Evolutionary conservation across 345 rosid species (phyloP).

Genomic region (Murraya koenigii): DNA sequence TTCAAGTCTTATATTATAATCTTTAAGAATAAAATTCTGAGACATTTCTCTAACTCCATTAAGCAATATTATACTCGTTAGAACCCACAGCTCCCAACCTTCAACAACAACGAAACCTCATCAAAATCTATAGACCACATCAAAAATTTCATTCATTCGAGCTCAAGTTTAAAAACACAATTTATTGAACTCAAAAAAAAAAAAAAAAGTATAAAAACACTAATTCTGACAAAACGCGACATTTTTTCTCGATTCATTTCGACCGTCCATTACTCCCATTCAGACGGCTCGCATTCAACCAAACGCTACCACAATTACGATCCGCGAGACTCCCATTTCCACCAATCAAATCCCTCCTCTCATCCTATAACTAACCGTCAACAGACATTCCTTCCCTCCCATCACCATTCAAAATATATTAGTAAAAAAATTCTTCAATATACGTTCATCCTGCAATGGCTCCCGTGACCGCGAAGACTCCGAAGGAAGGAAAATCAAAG

Average conservation of each 20-base stretch:
- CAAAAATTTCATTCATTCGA: background rate
- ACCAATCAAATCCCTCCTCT: slow-evolving; percentile 23
- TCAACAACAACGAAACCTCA: background rate
- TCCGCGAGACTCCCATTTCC: slow-evolving; percentile 13
- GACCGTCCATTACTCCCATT: background rate
- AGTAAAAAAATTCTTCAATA: background rate
- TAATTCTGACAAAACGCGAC: background rate
- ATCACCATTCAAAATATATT: background rate
- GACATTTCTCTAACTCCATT: background rate
- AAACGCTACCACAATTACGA: background rate
- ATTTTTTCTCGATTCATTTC: background rate
- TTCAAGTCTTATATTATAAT: background rate
- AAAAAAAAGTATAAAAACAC: background rate
- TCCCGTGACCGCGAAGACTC: slow-evolving; percentile 2
- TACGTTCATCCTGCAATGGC: slow-evolving; percentile 13
- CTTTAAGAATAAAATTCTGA: background rate
- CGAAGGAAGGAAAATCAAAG: slow-evolving; percentile 9
- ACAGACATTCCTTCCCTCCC: background rate
- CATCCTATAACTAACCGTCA: background rate
- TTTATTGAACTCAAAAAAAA: background rate
- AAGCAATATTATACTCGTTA: background rate
- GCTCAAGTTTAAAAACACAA: background rate
- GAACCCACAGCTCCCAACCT: background rate
- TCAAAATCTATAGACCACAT: background rate
- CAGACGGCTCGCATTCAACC: slow-evolving; percentile 15